Percentiles rank a stretch among this genome's conserved stretches.
Conservation (phyloP, 83 land plant genomes). For the Larix sibirica region DNA sequence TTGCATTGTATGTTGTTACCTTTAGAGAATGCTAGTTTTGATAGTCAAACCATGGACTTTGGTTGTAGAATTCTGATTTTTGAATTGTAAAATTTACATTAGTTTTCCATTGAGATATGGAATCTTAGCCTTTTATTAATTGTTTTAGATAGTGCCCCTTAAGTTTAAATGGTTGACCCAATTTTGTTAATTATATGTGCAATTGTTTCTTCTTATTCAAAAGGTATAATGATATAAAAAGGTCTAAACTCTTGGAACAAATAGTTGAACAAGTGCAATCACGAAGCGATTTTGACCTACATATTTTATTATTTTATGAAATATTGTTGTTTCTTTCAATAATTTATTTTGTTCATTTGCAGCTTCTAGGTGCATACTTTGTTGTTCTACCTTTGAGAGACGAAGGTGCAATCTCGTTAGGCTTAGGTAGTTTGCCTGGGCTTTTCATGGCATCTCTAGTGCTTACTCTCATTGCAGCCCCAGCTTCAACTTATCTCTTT, state of each 20-base stretch:
- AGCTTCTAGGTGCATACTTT: conserved; percentile 91
- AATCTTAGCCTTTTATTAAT: not conserved
- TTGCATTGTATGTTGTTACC: not conserved
- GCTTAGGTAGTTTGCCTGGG: conserved; percentile 61
- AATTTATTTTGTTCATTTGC: conserved; percentile 9
- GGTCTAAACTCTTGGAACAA: not conserved
- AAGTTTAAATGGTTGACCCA: not conserved
- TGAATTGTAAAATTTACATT: not conserved
- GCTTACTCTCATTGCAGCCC: conserved; percentile 83
- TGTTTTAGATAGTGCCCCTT: not conserved
- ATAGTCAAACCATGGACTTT: not conserved
- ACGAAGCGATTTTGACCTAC: not conserved
- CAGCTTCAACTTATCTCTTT: conserved; percentile 76
- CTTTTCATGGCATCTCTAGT: conserved; percentile 80
- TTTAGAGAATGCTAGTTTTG: not conserved
- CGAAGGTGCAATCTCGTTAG: conserved; percentile 89
- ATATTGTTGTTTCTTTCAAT: not conserved
- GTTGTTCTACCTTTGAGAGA: conserved; percentile 91
- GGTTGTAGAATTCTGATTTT: conserved; percentile 1
- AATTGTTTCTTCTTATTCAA: not conserved
- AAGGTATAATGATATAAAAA: not conserved
- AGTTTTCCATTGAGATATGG: not conserved
- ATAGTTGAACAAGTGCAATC: not conserved
- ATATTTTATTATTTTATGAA: not conserved
- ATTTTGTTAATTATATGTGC: not conserved